phyloP scores from a whole-genome alignment of 1,139 yeast genomes.

The Blastobotrys arbuscula region DNA sequence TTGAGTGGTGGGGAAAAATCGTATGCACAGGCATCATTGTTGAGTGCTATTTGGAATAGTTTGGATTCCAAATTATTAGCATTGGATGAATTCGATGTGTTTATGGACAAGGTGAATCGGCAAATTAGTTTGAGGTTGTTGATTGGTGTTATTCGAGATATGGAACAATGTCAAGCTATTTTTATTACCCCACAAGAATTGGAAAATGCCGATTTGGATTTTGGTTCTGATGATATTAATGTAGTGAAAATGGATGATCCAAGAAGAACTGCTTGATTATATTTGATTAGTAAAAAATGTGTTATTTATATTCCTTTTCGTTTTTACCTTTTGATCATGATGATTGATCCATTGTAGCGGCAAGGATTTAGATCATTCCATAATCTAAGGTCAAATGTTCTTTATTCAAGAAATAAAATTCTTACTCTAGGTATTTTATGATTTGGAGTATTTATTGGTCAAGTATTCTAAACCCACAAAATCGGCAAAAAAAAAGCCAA shows the following conservation, averaged over 20 bases:
- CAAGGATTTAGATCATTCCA: too few species aligned
- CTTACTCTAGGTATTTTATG: too few species aligned
- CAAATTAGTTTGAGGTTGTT: slow-evolving; percentile 72
- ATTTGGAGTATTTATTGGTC: too few species aligned
- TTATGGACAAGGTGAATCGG: slow-evolving; percentile 92
- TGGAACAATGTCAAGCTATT: slow-evolving; percentile 72
- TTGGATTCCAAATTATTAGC: slow-evolving; percentile 87
- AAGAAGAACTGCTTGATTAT: slow-evolving; percentile 19
- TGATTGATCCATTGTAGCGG: too few species aligned
- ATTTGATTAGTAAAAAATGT: too few species aligned
- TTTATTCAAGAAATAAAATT: too few species aligned
- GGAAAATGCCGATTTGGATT: slow-evolving; percentile 52
- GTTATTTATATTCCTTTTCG: neutral
- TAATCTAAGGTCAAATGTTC: too few species aligned
- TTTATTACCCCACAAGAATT: slow-evolving; percentile 95
- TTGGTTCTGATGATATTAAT: slow-evolving; percentile 55
- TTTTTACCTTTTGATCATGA: too few species aligned
- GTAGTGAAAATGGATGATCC: slow-evolving; percentile 70
- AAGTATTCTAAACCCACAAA: too few species aligned
- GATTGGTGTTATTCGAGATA: slow-evolving; percentile 56
- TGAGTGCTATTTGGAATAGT: slow-evolving; percentile 87
- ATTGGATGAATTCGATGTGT: slow-evolving; percentile 95
- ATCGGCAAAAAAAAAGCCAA: too few species aligned
- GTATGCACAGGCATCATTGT: slow-evolving; percentile 81
- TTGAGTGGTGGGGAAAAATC: slow-evolving; percentile 97